phyloP scores from a whole-genome alignment of 2,329 filamentous ascomycete genomes.

The Leptodontidium sp. region DNA sequence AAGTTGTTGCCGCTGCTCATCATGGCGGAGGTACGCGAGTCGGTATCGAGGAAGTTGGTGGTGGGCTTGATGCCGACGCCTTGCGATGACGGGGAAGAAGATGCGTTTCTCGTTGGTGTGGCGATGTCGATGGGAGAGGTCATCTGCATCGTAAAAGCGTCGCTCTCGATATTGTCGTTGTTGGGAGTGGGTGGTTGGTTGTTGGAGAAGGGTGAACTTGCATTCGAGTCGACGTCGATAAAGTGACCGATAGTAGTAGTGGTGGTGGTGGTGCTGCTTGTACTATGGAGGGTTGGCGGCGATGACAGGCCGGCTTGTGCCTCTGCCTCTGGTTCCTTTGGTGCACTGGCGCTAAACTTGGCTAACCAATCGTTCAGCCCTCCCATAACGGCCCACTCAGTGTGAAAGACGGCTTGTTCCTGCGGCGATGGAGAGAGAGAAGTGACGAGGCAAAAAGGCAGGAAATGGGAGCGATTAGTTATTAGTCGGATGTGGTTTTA shows the following conservation, averaged over 20 bases:
- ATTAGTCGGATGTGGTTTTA: not conserved
- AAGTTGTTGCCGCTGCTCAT: conserved; percentile 63
- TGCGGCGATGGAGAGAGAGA: not conserved
- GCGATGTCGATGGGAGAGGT: conserved; percentile 48
- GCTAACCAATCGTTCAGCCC: conserved; percentile 18
- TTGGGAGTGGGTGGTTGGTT: conserved; percentile 31
- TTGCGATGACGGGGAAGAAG: conserved; percentile 50
- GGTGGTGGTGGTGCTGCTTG: not conserved
- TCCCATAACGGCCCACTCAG: conserved; percentile 10
- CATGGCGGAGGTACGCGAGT: conserved; percentile 58
- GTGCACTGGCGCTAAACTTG: conserved; percentile 10
- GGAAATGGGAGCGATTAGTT: not conserved
- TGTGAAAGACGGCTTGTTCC: conserved; percentile 3
- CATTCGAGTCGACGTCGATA: conserved; percentile 24
- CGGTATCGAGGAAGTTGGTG: conserved; percentile 42
- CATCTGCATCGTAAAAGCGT: conserved; percentile 43
- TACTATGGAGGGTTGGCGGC: not conserved
- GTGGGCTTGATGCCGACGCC: conserved; percentile 35
- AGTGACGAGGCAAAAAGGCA: not conserved
- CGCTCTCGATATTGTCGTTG: conserved; percentile 19
- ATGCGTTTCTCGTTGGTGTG: conserved; percentile 45
- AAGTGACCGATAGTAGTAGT: not conserved
- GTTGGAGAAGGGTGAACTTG: conserved; percentile 30
- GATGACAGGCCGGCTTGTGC: conserved; percentile 1
- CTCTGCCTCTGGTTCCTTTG: not conserved